Base-by-base conservation (phyloP, 2,329 filamentous ascomycete genomes). In the Trichoderma arundinaceum region DNA sequence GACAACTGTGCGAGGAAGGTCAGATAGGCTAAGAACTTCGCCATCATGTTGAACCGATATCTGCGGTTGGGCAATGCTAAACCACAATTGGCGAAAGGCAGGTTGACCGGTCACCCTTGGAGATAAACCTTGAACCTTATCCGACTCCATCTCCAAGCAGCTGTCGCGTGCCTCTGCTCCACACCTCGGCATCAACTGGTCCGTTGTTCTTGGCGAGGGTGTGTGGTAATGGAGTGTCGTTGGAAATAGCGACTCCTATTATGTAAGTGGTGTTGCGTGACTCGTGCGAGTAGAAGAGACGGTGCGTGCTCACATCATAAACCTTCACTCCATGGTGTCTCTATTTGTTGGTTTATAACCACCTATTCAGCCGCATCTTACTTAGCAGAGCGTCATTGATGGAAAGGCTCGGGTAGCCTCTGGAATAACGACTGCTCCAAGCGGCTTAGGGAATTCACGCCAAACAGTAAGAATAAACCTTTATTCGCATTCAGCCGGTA, bases 111-210 rank as follows among this genome's bases (percentile, higher is more conserved):
- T 51, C 22, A 28, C 19, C 58, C 46, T 41, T 41, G n/a, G 54
- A 46, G 41, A 33, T 48, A 43, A n/a, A 60, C 32, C 44, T 60
- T 33, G 13, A 49, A 44, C 39, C 41, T 19, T 10, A 8, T 32
- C 58, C 12, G 7, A 46, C 39, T 19, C 44, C 57, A 52, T 63
- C 49, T 54, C 19, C 7, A 28, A 54, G 49, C 48, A 54, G 39
- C 59, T 53, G 59, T 63, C 59, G 59, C 59, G 59, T 63, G 59
- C 59, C 49, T 44, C 48, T 38, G 13, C 59, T 63, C 59, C 49
- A 63, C 49, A 63, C 22, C 39, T 54, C 49, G 49, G 59, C 19
- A 48, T 62, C 35, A 8, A 33, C 35, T 51, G 38, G 35, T 13
- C 59, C 59, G 48, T 53, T 43, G 49, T 15, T 22, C 51, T 12